These are phyloP conservation scores for Amauroascus niger DNA, from an alignment of 2,329 filamentous ascomycete genomes.

Conservation along the genomic window DNA sequence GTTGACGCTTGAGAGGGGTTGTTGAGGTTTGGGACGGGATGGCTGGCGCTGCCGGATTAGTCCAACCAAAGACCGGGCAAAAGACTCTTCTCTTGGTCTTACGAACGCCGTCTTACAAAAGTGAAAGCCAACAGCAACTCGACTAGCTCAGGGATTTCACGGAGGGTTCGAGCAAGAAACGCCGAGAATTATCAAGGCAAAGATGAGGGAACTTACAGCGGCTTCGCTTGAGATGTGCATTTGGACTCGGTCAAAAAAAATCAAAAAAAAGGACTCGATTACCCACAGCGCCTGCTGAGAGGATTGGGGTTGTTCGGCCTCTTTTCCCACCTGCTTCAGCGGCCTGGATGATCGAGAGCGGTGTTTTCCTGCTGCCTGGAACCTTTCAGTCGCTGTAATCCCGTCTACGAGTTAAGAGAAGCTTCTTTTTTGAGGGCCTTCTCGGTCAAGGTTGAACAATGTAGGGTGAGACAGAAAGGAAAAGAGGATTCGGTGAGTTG, in stretches of 20 bases:
- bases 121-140: not conserved
- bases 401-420: constrained; percentile 1
- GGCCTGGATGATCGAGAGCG: not conserved
- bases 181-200: not conserved
- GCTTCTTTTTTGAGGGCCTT: not conserved
- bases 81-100: constrained; percentile 5
- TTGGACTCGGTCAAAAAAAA: not conserved
- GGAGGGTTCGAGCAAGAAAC: not conserved
- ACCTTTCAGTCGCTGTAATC: not conserved
- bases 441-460: not conserved
- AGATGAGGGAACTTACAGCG: constrained; percentile 7
- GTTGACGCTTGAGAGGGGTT: not conserved
- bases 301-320: too few species aligned
- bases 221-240: constrained; percentile 4
- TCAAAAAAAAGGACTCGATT: too few species aligned
- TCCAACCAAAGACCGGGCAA: not conserved
- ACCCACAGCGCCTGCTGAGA: not conserved
- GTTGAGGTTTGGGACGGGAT: constrained; percentile 8
- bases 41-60: constrained; percentile 7
- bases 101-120: constrained; percentile 9
- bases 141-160: not conserved
- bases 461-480: not conserved
- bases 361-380: not conserved
- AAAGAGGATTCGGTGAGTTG: not conserved
- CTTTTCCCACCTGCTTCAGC: not conserved